phyloP scores from a whole-genome alignment of 345 rosid species.

The Cardiospermum halicacabum region DNA sequence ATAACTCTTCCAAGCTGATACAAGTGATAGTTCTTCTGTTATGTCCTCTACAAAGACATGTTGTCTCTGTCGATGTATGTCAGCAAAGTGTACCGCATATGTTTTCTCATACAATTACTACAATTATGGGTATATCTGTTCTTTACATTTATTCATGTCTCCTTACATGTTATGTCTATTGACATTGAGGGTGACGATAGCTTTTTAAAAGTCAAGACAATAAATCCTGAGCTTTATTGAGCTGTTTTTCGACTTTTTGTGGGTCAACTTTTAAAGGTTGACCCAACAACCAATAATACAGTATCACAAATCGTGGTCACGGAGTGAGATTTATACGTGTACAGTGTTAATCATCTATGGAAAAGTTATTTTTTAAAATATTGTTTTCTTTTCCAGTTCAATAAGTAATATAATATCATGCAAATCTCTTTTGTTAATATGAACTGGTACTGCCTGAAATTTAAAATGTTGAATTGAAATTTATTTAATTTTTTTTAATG shows the following conservation, averaged over 20 bases:
- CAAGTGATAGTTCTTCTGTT: too few relatives aligned
- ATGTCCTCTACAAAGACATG: constrained; percentile 12
- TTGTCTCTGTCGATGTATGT: not conserved
- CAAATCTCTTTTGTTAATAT: too few relatives aligned
- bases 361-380: too few relatives aligned
- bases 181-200: not conserved
- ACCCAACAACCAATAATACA: not conserved
- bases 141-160: not conserved
- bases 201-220: not conserved
- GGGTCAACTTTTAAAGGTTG: constrained; percentile 4
- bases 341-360: too few relatives aligned
- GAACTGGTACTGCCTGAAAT: too few relatives aligned
- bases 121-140: not conserved
- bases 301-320: not conserved
- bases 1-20: too few relatives aligned
- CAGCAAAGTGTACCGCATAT: not conserved
- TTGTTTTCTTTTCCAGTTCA: too few relatives aligned
- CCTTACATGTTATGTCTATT: not conserved
- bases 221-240: not conserved
- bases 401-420: too few relatives aligned
- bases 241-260: not conserved
- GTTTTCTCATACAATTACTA: not conserved
- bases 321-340: not conserved
- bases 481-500: too few relatives aligned
- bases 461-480: too few relatives aligned